Evolutionary conservation across 129 eudicot genomes (phyloP), one percentile per base, ranked within the genome.

Genomic region (Saussurea involucrata): DNA sequence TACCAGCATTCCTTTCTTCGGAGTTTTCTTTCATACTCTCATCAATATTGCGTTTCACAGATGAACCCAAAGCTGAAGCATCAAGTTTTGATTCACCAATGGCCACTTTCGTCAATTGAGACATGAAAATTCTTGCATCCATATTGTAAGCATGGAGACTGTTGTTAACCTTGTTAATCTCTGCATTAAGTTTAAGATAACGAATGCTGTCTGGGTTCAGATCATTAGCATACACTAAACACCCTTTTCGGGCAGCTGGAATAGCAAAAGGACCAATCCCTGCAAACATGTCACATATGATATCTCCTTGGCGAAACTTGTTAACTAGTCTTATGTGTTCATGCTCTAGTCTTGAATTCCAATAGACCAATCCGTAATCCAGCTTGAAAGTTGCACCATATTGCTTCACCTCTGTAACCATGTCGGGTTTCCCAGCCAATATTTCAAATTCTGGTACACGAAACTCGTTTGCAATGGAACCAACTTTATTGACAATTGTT

Each of bases 211-310:
- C 97, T 37, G 99, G 99, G 80, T 95, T 95, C 24, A 95, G 81
- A 81, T 95, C 99, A 85, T 95, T 95, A 32, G 96, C 97, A 81
- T 88, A 90, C 42, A 95, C 96, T 31, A 86, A 80, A 83, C 99
- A 95, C 29, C 99, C 97, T 82, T 95, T 95, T 66, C 88, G 97
- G 12, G 99, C 97, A 22, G 99, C 92, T 65, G 99, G 97, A 88
- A 95, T 90, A 63, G 95, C 96, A 86, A 95, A 95, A 24, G 99
- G 99, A 69, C 99, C 99, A 72, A 95, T 92, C 42, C 99, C 99
- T 66, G 97, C 88, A 90, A 95, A 95, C 99, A 92, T 95, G 82
- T 95, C 99, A 81, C 95, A 95, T 9, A 95, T 77, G 71, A 85
- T 85, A 53, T 92, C 92, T 66, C 99, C 96, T 46, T 88, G 76